Evolutionary conservation across 2,329 filamentous ascomycete species (phyloP).

Genomic region (Rhynchosporium agropyri): DNA sequence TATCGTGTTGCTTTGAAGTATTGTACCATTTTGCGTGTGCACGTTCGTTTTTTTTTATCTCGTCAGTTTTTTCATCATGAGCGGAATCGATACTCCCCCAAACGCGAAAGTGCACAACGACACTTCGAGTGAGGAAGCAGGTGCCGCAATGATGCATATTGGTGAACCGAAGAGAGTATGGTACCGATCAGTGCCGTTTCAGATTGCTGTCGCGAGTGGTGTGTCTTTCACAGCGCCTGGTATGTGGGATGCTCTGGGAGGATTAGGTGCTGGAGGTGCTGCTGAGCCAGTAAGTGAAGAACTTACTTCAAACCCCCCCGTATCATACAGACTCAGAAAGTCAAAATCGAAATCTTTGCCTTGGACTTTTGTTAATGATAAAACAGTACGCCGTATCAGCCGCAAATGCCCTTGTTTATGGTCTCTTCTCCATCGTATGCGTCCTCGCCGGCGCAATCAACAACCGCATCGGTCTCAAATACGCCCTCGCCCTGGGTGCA

Average conservation of each 20-base stretch:
- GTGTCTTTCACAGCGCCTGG: conserved; percentile 48
- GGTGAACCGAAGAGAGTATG: conserved; percentile 17
- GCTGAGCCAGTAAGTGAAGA: conserved; percentile 41
- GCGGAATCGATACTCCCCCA: background rate
- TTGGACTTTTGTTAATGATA: too few relatives aligned
- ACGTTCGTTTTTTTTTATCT: background rate
- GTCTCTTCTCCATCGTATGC: conserved; percentile 49
- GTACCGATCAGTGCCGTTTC: conserved; percentile 44
- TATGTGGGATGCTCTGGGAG: conserved; percentile 49
- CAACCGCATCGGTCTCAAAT: conserved; percentile 45
- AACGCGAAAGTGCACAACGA: background rate
- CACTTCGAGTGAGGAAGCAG: background rate
- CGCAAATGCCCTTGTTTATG: conserved; percentile 51
- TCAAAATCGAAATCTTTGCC: too few relatives aligned
- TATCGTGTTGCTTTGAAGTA: background rate
- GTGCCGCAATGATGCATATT: background rate
- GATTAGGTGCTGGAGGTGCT: conserved; percentile 48
- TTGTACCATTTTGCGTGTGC: background rate
- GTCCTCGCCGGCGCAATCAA: conserved; percentile 46
- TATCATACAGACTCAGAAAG: too few relatives aligned
- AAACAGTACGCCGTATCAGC: conserved; percentile 46
- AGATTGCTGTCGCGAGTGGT: conserved; percentile 46
- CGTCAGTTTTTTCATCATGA: background rate
- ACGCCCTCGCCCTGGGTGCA: conserved; percentile 48
- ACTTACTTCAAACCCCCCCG: too few relatives aligned